Conservation (phyloP, 2,329 filamentous ascomycete species). For the Parastagonospora avenae region DNA sequence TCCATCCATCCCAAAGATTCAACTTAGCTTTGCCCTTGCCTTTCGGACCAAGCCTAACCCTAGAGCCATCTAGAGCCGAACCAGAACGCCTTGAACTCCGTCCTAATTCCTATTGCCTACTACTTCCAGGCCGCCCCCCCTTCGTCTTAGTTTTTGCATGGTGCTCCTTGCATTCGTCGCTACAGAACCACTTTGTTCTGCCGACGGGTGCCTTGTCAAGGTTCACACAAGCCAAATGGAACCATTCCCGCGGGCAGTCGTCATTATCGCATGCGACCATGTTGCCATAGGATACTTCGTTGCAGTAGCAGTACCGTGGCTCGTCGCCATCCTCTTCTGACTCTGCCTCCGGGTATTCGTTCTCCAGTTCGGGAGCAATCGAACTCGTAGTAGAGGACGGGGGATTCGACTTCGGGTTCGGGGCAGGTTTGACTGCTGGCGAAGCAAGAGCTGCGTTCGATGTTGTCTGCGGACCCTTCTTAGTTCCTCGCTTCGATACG, state of each 20-base stretch:
- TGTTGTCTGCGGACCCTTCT: conserved; percentile 36
- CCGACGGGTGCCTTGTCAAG: conserved; percentile 62
- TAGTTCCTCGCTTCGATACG: conserved; percentile 44
- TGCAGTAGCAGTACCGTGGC: conserved; percentile 69
- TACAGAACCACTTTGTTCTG: conserved; percentile 48
- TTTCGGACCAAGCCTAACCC: conserved; percentile 37
- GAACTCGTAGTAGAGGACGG: conserved; percentile 42
- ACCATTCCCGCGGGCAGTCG: conserved; percentile 68
- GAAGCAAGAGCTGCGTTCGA: conserved; percentile 30
- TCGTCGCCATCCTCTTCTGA: conserved; percentile 52
- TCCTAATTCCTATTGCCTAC: conserved; percentile 48
- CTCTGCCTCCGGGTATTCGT: conserved; percentile 41
- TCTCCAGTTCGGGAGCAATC: conserved; percentile 39
- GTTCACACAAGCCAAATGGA: conserved; percentile 68
- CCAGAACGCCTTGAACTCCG: conserved; percentile 46
- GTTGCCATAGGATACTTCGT: conserved; percentile 67
- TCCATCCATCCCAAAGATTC: conserved; percentile 45
- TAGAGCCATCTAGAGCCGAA: conserved; percentile 33
- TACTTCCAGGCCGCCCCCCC: conserved; percentile 44
- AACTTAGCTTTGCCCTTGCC: conserved; percentile 41
- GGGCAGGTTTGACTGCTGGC: conserved; percentile 30
- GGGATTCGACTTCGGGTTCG: conserved; percentile 34
- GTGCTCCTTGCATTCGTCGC: conserved; percentile 45
- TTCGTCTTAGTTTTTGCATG: conserved; percentile 37
- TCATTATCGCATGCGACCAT: conserved; percentile 73